A percentile compares a stretch with the other conserved stretches of the same genome.
These are phyloP conservation scores for Phytopythium montanum DNA, from an alignment of 352 stramenopile species.

Conservation along the genomic window DNA sequence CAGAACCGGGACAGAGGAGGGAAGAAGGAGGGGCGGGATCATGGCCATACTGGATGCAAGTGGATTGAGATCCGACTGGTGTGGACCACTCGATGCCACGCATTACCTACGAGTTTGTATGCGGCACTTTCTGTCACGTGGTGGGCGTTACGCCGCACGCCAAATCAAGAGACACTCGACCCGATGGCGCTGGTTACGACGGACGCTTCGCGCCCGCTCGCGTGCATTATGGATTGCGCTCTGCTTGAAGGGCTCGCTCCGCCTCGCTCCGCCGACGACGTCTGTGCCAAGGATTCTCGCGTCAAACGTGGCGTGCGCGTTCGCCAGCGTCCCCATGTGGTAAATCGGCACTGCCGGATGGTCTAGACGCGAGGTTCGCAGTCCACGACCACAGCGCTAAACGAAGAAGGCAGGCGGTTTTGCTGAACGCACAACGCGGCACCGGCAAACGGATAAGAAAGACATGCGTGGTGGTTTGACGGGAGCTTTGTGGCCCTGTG, in stretches of 20 bases:
- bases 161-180: slow-evolving; percentile 1
- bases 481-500: background rate
- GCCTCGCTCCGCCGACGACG: no score
- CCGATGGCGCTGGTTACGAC: background rate
- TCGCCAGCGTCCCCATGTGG: background rate
- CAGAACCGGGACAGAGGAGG: slow-evolving; percentile 2
- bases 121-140: background rate
- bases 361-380: background rate
- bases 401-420: background rate
- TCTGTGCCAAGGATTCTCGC: background rate
- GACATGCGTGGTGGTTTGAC: background rate
- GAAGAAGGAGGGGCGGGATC: background rate
- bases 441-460: background rate
- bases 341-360: background rate
- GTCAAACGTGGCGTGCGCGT: slow-evolving; percentile 7
- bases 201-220: background rate
- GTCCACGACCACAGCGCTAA: background rate
- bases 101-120: slow-evolving; percentile 3
- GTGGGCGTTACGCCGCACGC: background rate
- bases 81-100: background rate
- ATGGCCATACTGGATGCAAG: background rate
- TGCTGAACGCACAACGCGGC: background rate
- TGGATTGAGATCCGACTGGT: no score
- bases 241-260: no score
- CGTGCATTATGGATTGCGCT: no score